These are phyloP conservation scores for Leucosporidium scottii DNA, from an alignment of 768 basidiomycete genomes.

Conservation along the genomic window DNA sequence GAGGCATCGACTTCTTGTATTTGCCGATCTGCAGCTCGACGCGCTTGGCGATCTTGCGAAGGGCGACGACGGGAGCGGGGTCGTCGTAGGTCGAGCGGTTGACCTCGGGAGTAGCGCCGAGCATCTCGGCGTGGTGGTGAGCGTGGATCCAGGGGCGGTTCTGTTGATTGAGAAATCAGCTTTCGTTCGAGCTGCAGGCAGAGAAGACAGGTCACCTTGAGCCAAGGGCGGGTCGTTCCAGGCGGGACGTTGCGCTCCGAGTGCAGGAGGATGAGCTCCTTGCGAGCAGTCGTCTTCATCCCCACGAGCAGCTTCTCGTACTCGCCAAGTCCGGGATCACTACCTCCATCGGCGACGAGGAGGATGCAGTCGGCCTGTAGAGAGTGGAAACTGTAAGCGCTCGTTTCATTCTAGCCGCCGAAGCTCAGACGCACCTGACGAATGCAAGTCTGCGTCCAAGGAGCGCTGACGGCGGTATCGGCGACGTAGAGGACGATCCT, in stretches of 20 bases:
- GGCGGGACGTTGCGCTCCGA: conserved; percentile 79
- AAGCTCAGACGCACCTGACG: conserved; percentile 57
- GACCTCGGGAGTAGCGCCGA: conserved; percentile 55
- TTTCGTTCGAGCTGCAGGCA: conserved; percentile 2
- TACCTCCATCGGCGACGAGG: conserved; percentile 90
- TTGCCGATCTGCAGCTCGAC: conserved; percentile 83
- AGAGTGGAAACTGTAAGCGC: neutral
- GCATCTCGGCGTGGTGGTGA: conserved; percentile 81
- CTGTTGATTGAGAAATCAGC: conserved; percentile 44
- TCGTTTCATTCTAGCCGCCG: neutral
- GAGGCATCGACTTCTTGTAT: conserved; percentile 62
- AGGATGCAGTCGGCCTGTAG: conserved; percentile 80
- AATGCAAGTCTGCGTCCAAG: conserved; percentile 98
- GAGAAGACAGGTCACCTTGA: conserved; percentile 57
- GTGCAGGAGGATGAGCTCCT: conserved; percentile 89
- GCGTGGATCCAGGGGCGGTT: conserved; percentile 93
- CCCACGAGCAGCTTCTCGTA: conserved; percentile 87
- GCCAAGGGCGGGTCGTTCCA: conserved; percentile 91
- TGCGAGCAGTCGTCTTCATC: conserved; percentile 96
- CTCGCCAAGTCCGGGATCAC: conserved; percentile 74
- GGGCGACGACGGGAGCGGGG: conserved; percentile 51
- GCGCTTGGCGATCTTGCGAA: conserved; percentile 86
- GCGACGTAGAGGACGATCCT: conserved; percentile 92
- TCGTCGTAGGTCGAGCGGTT: conserved; percentile 48
- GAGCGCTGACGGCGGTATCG: conserved; percentile 86